Evolutionary conservation across 1,139 yeast genomes (phyloP), one percentile per base, ranked within the genome.

Genomic region (Torulaspora globosa): DNA sequence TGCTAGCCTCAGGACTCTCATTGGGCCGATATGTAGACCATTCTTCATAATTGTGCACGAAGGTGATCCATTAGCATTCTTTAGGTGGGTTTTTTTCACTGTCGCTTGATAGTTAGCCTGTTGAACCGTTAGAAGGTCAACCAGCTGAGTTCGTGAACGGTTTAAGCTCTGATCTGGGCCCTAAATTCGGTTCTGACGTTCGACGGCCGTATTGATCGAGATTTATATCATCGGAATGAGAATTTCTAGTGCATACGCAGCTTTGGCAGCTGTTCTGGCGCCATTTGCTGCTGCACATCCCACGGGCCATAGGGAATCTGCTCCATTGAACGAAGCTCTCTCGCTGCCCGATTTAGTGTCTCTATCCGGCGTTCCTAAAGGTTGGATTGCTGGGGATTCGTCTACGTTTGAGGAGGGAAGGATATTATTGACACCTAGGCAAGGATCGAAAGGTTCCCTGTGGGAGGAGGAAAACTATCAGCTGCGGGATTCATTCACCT

Each of bases 401-500:
- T 64, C 71, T 0, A 49, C 48, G 6, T 62, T 71, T 32, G 60
- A 65, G 27, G 71, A 69, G 44, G 78, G 78, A 3, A 62, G 79
- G 44, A 52, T 73, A 11, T 54, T 73, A n/a, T 52, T 75, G 43
- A 74, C 79, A 1, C 75, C 78, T 2, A 62, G 71, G 19, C 67
- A 73, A 7, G 54, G 60, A 2, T 47, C 68, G 7, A 48, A 50
- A n/a, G 84, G 83, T 5, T 63, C 78, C 0, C 46, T 82, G 2
- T 80, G 84, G 84, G 69, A 78, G 3, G 65, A 63, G 26, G 59
- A 67, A 1, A 60, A 39, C 21, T 54, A 62, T 41, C 38, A 50
- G 11, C 49, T 74, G 47, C 53, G 63, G 2, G 63, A 73, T 8
- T 76, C 77, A 33, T 82, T 84, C 74, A 78, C 88, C 0, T 55